Conservation (phyloP, 352 stramenopile species). For the Aphanomyces stellatus region DNA sequence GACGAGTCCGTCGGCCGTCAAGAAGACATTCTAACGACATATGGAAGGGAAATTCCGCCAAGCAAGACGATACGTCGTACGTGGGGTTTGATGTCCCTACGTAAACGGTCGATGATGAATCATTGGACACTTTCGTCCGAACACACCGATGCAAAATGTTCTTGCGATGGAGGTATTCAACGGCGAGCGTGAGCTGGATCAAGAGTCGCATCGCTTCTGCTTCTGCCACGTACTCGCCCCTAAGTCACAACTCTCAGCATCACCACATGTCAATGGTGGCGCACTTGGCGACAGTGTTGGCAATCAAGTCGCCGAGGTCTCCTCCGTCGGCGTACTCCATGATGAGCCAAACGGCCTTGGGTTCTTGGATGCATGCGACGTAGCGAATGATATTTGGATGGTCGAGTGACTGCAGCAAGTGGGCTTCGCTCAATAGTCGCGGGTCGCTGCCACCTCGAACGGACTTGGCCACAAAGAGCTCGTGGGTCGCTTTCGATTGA, state of each 20-base stretch:
- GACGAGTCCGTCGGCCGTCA: conserved; percentile 43
- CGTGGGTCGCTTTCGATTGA: background rate
- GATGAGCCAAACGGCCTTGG: conserved; percentile 35
- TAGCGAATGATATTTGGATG: conserved; percentile 65
- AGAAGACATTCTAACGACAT: conserved; percentile 36
- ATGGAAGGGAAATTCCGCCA: too few species aligned
- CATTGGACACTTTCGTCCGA: conserved; percentile 13
- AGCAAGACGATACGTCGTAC: too few species aligned
- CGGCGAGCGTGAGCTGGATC: conserved; percentile 45
- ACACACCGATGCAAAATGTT: conserved; percentile 63
- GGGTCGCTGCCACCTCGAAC: background rate
- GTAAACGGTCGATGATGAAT: conserved; percentile 13
- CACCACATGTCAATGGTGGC: background rate
- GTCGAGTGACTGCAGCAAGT: conserved; percentile 34
- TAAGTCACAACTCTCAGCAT: conserved; percentile 9
- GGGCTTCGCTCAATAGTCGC: conserved; percentile 28
- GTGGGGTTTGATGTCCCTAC: conserved; percentile 52
- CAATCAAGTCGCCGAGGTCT: conserved; percentile 46
- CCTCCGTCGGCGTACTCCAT: conserved; percentile 70
- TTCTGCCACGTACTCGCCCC: conserved; percentile 29
- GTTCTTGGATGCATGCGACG: conserved; percentile 33
- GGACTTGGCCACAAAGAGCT: conserved; percentile 5
- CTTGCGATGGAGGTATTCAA: conserved; percentile 49
- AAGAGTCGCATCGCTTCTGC: conserved; percentile 56
- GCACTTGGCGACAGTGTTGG: background rate